Base-by-base conservation (phyloP, 2,329 filamentous ascomycete genomes). In the Diaporthe citriasiana region DNA sequence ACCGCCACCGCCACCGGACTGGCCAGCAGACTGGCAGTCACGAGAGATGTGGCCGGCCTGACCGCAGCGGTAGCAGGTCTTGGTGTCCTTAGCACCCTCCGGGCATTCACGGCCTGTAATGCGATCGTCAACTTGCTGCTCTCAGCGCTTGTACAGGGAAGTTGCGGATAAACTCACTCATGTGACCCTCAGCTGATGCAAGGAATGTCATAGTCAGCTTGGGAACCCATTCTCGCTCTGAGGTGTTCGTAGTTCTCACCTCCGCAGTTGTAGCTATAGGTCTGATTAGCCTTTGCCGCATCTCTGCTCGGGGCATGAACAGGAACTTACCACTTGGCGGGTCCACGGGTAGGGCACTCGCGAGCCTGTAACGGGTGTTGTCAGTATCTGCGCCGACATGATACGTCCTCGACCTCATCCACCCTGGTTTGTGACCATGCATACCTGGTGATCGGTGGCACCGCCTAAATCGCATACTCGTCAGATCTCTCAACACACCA, bases 21-120 rank as follows among this genome's bases (percentile, higher is more conserved):
- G 65, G 75, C 84, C 85, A 70, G 87, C 86, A 76, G 86, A 86
- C 77, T 88, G 86, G 87, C 93, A 95, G 82, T 98, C 95, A 80
- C 96, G 95, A 80, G 94, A 97, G 84, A 98, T 94, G 89, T 98
- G 96, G 76, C 95, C 96, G 78, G 92, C 86, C 84, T 94, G 91
- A 82, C 94, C 94, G 87, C 93, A 95, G 81, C 93, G 90, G 87
- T 93, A 93, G 88, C 91, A 93, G 80, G 91, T 89, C 88, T 93
- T 91, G 83, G 86, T 95, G 86, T 98, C 95, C 89, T 97, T 97
- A 81, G 94, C 91, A 75, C 95, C 93, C 83, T 94, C 92, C 77
- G 93, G 92, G 89, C 96, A 98, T 83, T 98, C 96, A 84, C 95
- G 94, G 90, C 93, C 92, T 93, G 33, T 30, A 76, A 38, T 25